These are phyloP conservation scores for Daedaleopsis sinensis DNA, from an alignment of 768 basidiomycete genomes.

Conservation along the genomic window DNA sequence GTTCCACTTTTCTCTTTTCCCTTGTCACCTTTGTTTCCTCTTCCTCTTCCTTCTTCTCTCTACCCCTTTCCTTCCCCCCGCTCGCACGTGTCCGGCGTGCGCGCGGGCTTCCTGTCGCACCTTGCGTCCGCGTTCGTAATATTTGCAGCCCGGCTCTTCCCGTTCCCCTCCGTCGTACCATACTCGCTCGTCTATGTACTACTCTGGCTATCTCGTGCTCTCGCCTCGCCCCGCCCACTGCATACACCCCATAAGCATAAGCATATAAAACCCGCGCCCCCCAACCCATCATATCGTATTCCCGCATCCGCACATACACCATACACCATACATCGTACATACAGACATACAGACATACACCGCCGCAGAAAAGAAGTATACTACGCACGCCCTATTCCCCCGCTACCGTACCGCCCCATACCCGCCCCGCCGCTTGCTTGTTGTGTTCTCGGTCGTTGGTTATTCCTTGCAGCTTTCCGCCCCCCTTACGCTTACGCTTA, in stretches of 20 bases:
- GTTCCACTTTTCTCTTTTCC: constrained; percentile 13
- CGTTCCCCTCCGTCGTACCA: constrained; percentile 5
- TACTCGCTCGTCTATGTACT: constrained; percentile 23
- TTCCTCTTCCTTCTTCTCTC: not conserved
- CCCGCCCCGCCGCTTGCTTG: constrained; percentile 18
- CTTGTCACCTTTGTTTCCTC: not conserved
- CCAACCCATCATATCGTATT: not conserved
- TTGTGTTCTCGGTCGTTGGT: constrained; percentile 16
- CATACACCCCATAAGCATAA: not conserved
- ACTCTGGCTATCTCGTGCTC: constrained; percentile 21
- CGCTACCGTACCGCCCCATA: constrained; percentile 16
- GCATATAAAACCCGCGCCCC: not conserved
- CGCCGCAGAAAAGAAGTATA: constrained; percentile 11
- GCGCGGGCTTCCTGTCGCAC: not conserved
- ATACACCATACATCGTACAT: constrained; percentile 16
- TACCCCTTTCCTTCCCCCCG: not conserved
- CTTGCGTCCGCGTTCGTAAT: not conserved
- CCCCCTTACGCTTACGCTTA: no score
- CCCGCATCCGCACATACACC: not conserved
- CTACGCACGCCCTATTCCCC: constrained; percentile 19
- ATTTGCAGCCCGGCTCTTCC: not conserved
- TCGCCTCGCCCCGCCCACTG: constrained; percentile 17
- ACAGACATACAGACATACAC: constrained; percentile 6
- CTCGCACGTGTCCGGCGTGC: no score
- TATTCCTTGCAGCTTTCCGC: constrained; percentile 1